These are phyloP conservation scores for Penicillium tannophilum DNA, from an alignment of 495 filamentous ascomycete genomes.

Conservation along the genomic window DNA sequence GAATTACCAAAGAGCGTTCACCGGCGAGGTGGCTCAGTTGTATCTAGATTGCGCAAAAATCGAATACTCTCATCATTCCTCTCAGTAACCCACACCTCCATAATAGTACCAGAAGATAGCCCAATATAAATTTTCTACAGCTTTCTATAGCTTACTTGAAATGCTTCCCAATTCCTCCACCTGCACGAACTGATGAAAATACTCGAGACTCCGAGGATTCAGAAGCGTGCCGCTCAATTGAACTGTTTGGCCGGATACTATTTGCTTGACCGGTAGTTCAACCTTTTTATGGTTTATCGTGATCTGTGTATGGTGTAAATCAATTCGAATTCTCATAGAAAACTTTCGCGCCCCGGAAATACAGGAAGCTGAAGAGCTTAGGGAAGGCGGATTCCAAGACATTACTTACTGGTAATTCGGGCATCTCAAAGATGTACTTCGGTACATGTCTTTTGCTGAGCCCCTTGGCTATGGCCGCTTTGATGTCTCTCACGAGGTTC, in stretches of 20 bases:
- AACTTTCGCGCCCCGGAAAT: no score
- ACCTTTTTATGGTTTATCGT: no score
- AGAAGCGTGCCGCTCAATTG: neutral
- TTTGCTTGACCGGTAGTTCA: neutral
- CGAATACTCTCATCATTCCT: no score
- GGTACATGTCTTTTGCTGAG: constrained; percentile 3
- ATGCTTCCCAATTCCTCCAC: neutral
- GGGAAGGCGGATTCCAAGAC: neutral
- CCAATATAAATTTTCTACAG: no score
- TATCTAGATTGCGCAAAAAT: no score
- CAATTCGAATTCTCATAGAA: no score
- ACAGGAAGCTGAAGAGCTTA: neutral
- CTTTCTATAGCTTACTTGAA: no score
- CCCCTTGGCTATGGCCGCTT: neutral
- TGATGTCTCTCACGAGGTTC: neutral
- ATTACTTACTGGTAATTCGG: neutral
- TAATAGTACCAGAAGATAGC: no score
- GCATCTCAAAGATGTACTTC: neutral
- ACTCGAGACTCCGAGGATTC: neutral
- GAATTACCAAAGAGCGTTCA: no score
- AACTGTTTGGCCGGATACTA: neutral
- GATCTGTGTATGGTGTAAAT: no score
- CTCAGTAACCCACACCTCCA: no score
- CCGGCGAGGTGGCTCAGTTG: no score
- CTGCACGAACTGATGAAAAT: neutral